A percentile compares a stretch with the other conserved stretches of the same genome.
Evolutionary conservation across 257 asterid species (phyloP).

Genomic region (Linderniella brevidens): DNA sequence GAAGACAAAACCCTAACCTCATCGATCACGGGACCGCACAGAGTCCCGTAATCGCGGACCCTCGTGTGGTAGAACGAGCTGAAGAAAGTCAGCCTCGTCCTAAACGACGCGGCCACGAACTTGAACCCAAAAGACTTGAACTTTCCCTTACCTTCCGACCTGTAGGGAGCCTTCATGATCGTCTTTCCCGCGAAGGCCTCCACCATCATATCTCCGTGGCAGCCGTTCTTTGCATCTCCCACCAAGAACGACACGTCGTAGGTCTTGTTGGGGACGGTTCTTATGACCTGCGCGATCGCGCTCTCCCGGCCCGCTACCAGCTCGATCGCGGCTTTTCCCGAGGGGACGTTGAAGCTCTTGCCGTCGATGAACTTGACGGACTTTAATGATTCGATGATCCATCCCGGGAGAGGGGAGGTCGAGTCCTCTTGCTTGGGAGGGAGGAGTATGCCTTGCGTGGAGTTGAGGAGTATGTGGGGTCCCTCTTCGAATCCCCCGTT

Average conservation of each 20-base stretch:
- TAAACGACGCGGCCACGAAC: slow-evolving; percentile 33
- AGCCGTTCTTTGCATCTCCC: slow-evolving; percentile 67
- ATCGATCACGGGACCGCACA: slow-evolving; percentile 82
- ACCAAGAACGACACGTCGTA: slow-evolving; percentile 34
- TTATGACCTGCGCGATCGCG: slow-evolving; percentile 48
- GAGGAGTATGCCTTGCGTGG: slow-evolving; percentile 63
- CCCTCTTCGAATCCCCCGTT: slow-evolving; percentile 76
- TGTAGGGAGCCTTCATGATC: slow-evolving; percentile 37
- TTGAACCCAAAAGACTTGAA: slow-evolving; percentile 27
- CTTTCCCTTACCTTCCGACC: slow-evolving; percentile 41
- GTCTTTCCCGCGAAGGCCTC: slow-evolving; percentile 59
- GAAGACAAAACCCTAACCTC: slow-evolving; percentile 34
- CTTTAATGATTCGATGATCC: slow-evolving; percentile 66
- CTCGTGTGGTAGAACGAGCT: slow-evolving; percentile 72
- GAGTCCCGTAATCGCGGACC: slow-evolving; percentile 33
- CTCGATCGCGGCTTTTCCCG: slow-evolving; percentile 53
- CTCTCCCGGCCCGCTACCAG: slow-evolving; percentile 75
- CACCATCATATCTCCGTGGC: slow-evolving; percentile 79
- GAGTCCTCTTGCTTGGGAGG: slow-evolving; percentile 57
- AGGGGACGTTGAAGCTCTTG: slow-evolving; percentile 53
- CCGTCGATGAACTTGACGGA: slow-evolving; percentile 63
- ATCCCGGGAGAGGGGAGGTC: slow-evolving; percentile 77
- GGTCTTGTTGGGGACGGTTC: slow-evolving; percentile 34
- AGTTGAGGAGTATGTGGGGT: slow-evolving; percentile 39
- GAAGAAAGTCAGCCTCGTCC: slow-evolving; percentile 68